phyloP scores from a whole-genome alignment of 495 filamentous ascomycete genomes.

The Penicillium longicatenatum region DNA sequence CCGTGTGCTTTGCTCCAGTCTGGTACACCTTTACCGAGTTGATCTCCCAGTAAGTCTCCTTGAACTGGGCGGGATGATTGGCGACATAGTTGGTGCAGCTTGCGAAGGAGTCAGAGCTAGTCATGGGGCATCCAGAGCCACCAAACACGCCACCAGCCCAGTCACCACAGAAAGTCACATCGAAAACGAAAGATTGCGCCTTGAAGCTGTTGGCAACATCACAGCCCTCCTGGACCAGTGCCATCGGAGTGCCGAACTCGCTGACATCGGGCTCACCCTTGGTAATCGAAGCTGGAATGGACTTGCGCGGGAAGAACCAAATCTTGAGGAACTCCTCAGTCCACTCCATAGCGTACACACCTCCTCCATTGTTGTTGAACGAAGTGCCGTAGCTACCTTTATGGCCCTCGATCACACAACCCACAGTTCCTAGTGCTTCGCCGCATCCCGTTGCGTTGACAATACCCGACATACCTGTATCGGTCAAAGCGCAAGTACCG shows the following conservation, averaged over 20 bases:
- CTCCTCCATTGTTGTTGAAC: conserved; percentile 75
- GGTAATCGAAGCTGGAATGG: conserved; percentile 60
- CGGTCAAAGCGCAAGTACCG: conserved; percentile 61
- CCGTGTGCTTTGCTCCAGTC: conserved; percentile 24
- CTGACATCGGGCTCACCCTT: conserved; percentile 60
- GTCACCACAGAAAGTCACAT: conserved; percentile 86
- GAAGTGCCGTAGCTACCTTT: conserved; percentile 64
- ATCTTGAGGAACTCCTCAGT: conserved; percentile 65
- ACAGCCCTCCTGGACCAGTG: conserved; percentile 63
- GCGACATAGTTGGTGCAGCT: conserved; percentile 68
- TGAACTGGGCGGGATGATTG: conserved; percentile 59
- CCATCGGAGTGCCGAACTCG: conserved; percentile 68
- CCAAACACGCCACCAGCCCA: conserved; percentile 72
- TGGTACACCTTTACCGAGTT: conserved; percentile 69
- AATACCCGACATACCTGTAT: conserved; percentile 49
- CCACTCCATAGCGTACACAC: conserved; percentile 81
- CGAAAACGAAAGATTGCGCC: conserved; percentile 73
- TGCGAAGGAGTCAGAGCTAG: conserved; percentile 36
- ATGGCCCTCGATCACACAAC: conserved; percentile 48
- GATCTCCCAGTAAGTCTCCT: conserved; percentile 70
- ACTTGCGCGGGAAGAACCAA: conserved; percentile 72
- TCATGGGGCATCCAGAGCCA: conserved; percentile 40
- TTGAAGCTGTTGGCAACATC: conserved; percentile 67
- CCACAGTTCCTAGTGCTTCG: conserved; percentile 50
- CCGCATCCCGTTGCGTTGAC: conserved; percentile 58